A percentile compares a stretch with the other conserved stretches of the same genome.
phyloP scores from a whole-genome alignment of 2,329 filamentous ascomycete genomes.

The Aspergillus amoenus region DNA sequence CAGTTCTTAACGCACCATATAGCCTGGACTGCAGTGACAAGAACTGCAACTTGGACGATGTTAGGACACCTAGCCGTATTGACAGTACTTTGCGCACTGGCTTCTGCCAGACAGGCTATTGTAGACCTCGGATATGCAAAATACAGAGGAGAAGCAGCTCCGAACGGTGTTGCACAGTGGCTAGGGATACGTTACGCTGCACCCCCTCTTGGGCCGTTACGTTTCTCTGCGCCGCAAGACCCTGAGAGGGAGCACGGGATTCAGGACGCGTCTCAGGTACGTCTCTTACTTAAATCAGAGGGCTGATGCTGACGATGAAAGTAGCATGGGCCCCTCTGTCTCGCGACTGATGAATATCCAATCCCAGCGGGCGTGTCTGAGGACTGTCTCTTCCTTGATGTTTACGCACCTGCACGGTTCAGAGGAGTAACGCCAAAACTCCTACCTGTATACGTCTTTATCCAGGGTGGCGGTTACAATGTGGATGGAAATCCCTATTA shows the following conservation, averaged over 20 bases:
- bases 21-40: neutral
- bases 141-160: constrained; percentile 58
- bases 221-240: constrained; percentile 68
- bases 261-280: constrained; percentile 57
- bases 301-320: constrained; percentile 10
- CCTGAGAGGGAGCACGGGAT: constrained; percentile 50
- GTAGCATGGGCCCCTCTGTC: constrained; percentile 54
- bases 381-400: constrained; percentile 45
- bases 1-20: neutral
- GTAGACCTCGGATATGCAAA: constrained; percentile 67
- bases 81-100: constrained; percentile 20
- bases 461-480: constrained; percentile 64
- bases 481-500: constrained; percentile 58
- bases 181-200: constrained; percentile 74
- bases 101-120: constrained; percentile 27
- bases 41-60: constrained; percentile 2
- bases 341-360: constrained; percentile 66
- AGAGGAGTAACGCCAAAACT: constrained; percentile 46
- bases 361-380: constrained; percentile 53
- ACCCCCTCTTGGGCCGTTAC: constrained; percentile 62
- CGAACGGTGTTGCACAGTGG: constrained; percentile 67
- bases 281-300: constrained; percentile 8
- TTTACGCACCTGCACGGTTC: constrained; percentile 38
- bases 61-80: neutral
- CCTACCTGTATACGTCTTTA: constrained; percentile 61